Conservation (phyloP, 352 stramenopile species). For the Pythium phragmitis region DNA sequence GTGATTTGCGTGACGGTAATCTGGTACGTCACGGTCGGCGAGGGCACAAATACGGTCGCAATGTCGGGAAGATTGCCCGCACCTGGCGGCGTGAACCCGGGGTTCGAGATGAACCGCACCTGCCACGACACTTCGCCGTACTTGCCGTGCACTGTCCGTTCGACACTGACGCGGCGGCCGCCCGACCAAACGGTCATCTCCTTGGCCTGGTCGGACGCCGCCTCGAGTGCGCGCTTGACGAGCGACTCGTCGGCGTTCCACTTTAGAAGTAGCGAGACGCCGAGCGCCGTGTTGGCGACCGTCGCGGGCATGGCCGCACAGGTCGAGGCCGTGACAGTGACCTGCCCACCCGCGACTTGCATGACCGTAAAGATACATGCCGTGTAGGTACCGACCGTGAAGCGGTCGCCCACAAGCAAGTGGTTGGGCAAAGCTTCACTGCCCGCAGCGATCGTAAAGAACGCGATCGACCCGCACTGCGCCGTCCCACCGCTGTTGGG, state of each 20-base stretch:
- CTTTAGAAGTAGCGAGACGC: constrained; percentile 39
- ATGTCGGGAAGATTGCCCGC: constrained; percentile 88
- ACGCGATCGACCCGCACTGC: constrained; percentile 30
- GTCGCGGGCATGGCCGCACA: constrained; percentile 32
- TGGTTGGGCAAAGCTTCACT: constrained; percentile 33
- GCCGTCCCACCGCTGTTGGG: neutral
- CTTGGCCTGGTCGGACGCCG: constrained; percentile 40
- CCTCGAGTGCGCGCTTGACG: constrained; percentile 52
- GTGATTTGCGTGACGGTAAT: constrained; percentile 86
- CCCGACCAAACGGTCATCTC: constrained; percentile 41
- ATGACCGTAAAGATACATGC: constrained; percentile 58
- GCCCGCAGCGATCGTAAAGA: constrained; percentile 34
- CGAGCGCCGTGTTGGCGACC: constrained; percentile 22
- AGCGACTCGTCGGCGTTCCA: constrained; percentile 71
- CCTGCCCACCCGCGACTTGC: constrained; percentile 25
- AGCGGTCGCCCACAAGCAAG: constrained; percentile 45
- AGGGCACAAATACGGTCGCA: constrained; percentile 35
- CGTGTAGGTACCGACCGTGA: constrained; percentile 50
- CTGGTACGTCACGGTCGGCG: constrained; percentile 15
- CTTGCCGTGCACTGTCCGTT: constrained; percentile 90
- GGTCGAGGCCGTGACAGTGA: constrained; percentile 36
- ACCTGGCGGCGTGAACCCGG: constrained; percentile 83
- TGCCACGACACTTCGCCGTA: constrained; percentile 94
- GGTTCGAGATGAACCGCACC: constrained; percentile 94
- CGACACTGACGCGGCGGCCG: constrained; percentile 83